phyloP scores from a whole-genome alignment of 441 rosid genomes.

The Sinapis alba region DNA sequence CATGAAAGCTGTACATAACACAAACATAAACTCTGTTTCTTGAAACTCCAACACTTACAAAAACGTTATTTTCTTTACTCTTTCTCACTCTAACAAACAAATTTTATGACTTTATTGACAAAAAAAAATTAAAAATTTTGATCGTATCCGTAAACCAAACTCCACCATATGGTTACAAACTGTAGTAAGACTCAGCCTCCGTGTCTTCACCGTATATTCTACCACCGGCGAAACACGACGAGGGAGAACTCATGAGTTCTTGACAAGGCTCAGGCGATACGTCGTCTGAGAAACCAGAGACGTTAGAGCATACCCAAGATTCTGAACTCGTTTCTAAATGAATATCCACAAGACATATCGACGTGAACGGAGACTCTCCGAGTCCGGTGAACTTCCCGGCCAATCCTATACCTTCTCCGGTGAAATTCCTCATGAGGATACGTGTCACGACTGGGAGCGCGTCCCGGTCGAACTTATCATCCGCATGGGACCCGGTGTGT shows the following conservation, averaged over 20 bases:
- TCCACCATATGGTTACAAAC: constrained; percentile 27
- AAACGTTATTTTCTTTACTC: not conserved
- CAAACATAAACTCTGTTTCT: constrained; percentile 20
- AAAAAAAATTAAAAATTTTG: constrained; percentile 32
- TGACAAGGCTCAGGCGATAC: constrained; percentile 73
- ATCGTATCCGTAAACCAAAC: constrained; percentile 35
- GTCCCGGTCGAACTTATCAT: constrained; percentile 63
- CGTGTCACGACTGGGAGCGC: constrained; percentile 61
- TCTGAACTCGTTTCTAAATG: constrained; percentile 46
- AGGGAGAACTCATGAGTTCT: constrained; percentile 48
- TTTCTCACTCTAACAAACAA: constrained; percentile 24
- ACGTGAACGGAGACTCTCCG: constrained; percentile 65
- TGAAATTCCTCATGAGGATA: constrained; percentile 52
- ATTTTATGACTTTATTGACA: constrained; percentile 36
- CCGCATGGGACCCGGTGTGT: constrained; percentile 69
- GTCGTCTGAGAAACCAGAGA: constrained; percentile 62
- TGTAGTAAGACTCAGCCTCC: constrained; percentile 17
- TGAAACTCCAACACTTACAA: constrained; percentile 20
- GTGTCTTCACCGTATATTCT: constrained; percentile 27
- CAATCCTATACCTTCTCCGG: constrained; percentile 53
- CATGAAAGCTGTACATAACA: constrained; percentile 74
- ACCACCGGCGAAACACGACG: constrained; percentile 18
- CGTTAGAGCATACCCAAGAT: constrained; percentile 67
- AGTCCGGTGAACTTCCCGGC: constrained; percentile 80
- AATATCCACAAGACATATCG: constrained; percentile 65